These are phyloP conservation scores for Angomonas ambiguus DNA, from an alignment of 208 protist species.

Conservation along the genomic window DNA sequence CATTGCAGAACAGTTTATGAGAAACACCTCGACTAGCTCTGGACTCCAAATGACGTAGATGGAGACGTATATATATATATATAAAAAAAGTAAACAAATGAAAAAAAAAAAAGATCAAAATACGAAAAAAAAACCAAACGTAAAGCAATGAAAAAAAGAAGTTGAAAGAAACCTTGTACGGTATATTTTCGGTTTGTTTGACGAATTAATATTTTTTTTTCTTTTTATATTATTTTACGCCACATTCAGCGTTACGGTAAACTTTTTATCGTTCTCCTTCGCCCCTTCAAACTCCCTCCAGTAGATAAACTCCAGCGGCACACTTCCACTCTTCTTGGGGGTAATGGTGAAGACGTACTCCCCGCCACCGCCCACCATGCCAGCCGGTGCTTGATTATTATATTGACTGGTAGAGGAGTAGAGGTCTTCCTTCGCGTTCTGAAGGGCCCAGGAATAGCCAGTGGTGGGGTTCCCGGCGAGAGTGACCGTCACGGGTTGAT, in stretches of 20 bases:
- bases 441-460: conserved; percentile 50
- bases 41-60: neutral
- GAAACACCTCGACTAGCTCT: neutral
- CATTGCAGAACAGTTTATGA: neutral
- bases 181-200: no score
- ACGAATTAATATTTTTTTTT: no score
- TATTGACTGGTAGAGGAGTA: conserved; percentile 19
- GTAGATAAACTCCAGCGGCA: conserved; percentile 50
- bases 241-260: conserved; percentile 36
- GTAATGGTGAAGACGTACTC: conserved; percentile 35
- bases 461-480: conserved; percentile 67
- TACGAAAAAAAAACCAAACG: conserved; percentile 1
- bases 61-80: neutral
- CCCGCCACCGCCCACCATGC: conserved; percentile 40
- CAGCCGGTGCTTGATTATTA: neutral
- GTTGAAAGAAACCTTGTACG: neutral
- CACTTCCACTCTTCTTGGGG: conserved; percentile 20
- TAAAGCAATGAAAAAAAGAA: neutral
- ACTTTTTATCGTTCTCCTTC: conserved; percentile 22
- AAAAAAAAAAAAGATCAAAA: neutral
- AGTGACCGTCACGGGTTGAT: conserved; percentile 21
- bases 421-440: conserved; percentile 18
- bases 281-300: conserved; percentile 30
- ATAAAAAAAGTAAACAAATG: conserved; percentile 5
- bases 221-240: conserved; percentile 10